Base-by-base conservation (phyloP, 2,329 filamentous ascomycete species). In the Diaporthe sp. region DNA sequence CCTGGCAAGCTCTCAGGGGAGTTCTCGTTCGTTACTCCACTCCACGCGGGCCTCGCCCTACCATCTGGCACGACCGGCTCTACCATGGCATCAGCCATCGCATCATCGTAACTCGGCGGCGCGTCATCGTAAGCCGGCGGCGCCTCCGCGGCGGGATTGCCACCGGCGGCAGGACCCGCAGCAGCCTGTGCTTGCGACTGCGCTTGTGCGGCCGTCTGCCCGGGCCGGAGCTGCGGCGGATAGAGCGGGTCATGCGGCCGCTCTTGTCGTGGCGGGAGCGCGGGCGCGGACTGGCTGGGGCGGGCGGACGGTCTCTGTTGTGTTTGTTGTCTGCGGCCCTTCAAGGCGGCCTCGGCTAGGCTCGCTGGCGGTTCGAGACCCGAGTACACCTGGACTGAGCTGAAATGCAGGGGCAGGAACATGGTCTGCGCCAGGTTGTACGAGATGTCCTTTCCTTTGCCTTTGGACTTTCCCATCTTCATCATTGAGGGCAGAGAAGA, bases 61-160 rank as follows among this genome's bases (percentile, higher is more conserved):
- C 72, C 77, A 80, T 78, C 86, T 76, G 92, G 94, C 81, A 95
- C 90, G 74, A 95, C 91, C 1, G 95, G 94, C 49, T 91, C 93
- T 0, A 87, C 84, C 77, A 97, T 85, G 75, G 92, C 91, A 78
- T 94, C 93, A 9, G 95, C 95, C 85, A 98, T 93, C 17, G 95
- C 95, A 84, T 98, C 96, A 84, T 98, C 95, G 81, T 98, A 98
- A 80, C 95, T 98, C 10, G 96, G 96, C 25, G 96, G 96, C n/a
- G 95, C 94, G 74, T 97, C 95, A 44, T 95, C 93, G 78, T 90
- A 87, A 0, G 83, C 81, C 25, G 86, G 83, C 1, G 83, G 87
- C 3, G 84, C 85, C 28, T 55, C 39, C 1, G 34, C 71, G 15
- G 44, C 53, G 44, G 62, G 34, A 17, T 19, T 25, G 19, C 25